phyloP scores from a whole-genome alignment of 306 rosid species.

The Sicyos baderoa region DNA sequence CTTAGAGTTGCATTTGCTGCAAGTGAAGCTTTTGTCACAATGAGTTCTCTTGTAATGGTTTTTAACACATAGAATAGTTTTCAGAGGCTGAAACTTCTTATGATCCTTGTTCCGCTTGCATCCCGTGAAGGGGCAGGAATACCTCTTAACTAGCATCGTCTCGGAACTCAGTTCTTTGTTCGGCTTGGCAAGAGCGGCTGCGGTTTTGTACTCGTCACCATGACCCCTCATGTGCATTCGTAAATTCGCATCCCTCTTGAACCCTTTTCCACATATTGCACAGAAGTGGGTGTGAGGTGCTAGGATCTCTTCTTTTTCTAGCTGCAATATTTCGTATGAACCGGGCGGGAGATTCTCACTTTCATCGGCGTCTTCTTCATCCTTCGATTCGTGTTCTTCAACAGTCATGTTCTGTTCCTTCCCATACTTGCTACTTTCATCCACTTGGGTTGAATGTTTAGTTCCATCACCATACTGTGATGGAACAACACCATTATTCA shows the following conservation, averaged over 20 bases:
- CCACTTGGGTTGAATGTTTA: slow-evolving; percentile 39
- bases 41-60: slow-evolving; percentile 99
- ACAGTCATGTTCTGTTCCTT: slow-evolving; percentile 18
- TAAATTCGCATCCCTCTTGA: slow-evolving; percentile 95
- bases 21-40: slow-evolving; percentile 89
- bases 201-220: slow-evolving; percentile 90
- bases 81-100: slow-evolving; percentile 85
- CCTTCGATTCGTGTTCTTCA: slow-evolving; percentile 80
- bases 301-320: slow-evolving; percentile 94
- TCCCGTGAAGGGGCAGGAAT: slow-evolving; percentile 83
- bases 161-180: slow-evolving; percentile 57
- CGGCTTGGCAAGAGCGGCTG: slow-evolving; percentile 98
- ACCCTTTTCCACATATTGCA: slow-evolving; percentile 92
- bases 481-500: slow-evolving; percentile 26
- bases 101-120: slow-evolving; percentile 97
- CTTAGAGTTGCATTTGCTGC: slow-evolving; percentile 91
- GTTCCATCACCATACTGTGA: slow-evolving; percentile 33
- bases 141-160: slow-evolving; percentile 70
- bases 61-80: slow-evolving; percentile 92
- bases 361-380: slow-evolving; percentile 85
- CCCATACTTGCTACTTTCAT: slow-evolving; percentile 12
- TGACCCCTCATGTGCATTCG: slow-evolving; percentile 99
- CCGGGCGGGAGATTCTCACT: slow-evolving; percentile 90
- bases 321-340: slow-evolving; percentile 81
- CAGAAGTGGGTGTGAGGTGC: slow-evolving; percentile 99